These are phyloP conservation scores for Hymenoscyphus occultus DNA, from an alignment of 2,329 filamentous ascomycete genomes.

Conservation along the genomic window DNA sequence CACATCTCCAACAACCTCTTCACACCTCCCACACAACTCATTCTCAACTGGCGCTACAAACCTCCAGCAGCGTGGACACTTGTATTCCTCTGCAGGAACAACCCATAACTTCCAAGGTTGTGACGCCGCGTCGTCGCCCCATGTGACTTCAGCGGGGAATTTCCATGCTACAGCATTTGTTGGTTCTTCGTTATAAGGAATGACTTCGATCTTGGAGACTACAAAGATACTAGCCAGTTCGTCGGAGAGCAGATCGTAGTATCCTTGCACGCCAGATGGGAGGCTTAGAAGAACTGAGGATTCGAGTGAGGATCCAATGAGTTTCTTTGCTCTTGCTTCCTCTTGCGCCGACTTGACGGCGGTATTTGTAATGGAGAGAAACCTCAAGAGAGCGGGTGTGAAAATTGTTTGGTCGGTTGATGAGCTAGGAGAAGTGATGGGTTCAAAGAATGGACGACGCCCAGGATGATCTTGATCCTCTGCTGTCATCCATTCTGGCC, in stretches of 20 bases:
- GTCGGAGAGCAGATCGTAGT: constrained; percentile 34
- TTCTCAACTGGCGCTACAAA: constrained; percentile 69
- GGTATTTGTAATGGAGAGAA: constrained; percentile 42
- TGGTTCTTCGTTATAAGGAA: constrained; percentile 42
- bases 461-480: constrained; percentile 42
- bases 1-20: constrained; percentile 52
- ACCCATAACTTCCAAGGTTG: constrained; percentile 28
- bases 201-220: constrained; percentile 60
- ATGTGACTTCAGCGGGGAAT: constrained; percentile 26
- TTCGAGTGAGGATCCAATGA: constrained; percentile 77
- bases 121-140: constrained; percentile 17
- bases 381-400: constrained; percentile 25
- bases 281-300: constrained; percentile 62
- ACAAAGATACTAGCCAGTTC: constrained; percentile 61
- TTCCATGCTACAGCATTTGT: constrained; percentile 45
- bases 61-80: constrained; percentile 88
- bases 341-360: constrained; percentile 77
- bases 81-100: constrained; percentile 51
- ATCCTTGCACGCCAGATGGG: constrained; percentile 35
- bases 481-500: constrained; percentile 59
- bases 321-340: constrained; percentile 65
- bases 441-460: constrained; percentile 35
- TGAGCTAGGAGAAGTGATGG: constrained; percentile 17
- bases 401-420: constrained; percentile 8
- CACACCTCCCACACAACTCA: constrained; percentile 70